Evolutionary conservation across 2,329 filamentous ascomycete species (phyloP).

Genomic region (Neofusicoccum parvum): DNA sequence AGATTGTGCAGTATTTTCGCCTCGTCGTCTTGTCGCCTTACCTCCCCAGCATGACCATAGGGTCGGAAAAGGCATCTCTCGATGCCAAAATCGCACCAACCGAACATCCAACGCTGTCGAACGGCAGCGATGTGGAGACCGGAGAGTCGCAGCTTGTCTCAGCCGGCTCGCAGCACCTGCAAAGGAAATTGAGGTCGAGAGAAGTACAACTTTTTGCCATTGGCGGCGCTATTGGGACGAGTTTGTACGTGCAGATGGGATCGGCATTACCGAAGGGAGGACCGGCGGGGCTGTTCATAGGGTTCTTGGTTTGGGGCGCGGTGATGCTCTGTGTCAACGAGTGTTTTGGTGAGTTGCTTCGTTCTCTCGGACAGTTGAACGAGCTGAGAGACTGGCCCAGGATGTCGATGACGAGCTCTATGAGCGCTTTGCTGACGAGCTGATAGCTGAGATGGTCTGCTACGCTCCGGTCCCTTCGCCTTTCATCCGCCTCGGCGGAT

Average conservation of each 20-base stretch:
- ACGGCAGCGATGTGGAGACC: not conserved
- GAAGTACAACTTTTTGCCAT: conserved; percentile 18
- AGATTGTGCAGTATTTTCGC: too few species aligned
- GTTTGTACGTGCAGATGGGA: conserved; percentile 15
- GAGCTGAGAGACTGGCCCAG: too few species aligned
- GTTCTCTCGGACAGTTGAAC: too few species aligned
- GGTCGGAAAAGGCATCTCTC: not conserved
- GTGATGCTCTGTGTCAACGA: conserved; percentile 18
- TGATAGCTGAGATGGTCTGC: conserved; percentile 12
- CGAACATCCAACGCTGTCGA: not conserved
- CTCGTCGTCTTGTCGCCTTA: too few species aligned
- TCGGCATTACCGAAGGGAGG: conserved; percentile 16
- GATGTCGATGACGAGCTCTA: not conserved
- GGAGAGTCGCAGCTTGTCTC: conserved; percentile 8
- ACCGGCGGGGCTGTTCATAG: conserved; percentile 2
- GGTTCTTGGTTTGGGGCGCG: conserved; percentile 8
- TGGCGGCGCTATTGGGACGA: conserved; percentile 13
- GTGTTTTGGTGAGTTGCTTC: conserved; percentile 3
- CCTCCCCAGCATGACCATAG: too few species aligned
- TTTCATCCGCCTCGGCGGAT: conserved; percentile 12
- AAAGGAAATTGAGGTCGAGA: conserved; percentile 3
- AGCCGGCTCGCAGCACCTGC: conserved; percentile 7
- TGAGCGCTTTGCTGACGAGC: not conserved
- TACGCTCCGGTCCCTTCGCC: conserved; percentile 15
- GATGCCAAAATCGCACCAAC: not conserved